Percentiles rank a stretch among this genome's conserved stretches.
Evolutionary conservation across 306 rosid genomes (phyloP).

Genomic region (Rubus idaeus): DNA sequence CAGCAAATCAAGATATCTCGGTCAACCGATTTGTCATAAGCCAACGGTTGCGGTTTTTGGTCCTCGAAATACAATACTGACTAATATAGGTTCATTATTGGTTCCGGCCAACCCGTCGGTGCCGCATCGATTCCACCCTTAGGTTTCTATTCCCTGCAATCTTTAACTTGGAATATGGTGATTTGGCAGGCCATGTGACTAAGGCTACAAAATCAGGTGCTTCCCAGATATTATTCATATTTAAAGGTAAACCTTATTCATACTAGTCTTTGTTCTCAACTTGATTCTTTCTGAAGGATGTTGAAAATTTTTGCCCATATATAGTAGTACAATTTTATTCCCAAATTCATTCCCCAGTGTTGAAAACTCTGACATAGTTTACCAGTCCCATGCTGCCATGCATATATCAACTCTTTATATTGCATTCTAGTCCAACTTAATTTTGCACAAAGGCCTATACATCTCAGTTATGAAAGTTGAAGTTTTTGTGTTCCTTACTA

Average conservation of each 20-base stretch:
- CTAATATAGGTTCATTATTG: not conserved
- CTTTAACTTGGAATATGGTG: conserved; percentile 3
- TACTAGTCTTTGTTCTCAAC: not conserved
- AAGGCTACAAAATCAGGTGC: conserved; percentile 5
- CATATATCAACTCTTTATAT: not conserved
- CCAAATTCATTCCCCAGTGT: not conserved
- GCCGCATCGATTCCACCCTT: not conserved
- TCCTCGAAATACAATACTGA: no score
- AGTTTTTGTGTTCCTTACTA: not conserved
- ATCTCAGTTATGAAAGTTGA: not conserved
- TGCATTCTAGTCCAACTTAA: not conserved
- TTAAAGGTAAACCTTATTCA: not conserved
- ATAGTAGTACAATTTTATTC: not conserved
- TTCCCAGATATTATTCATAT: not conserved
- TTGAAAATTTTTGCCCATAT: not conserved
- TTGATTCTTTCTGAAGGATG: not conserved
- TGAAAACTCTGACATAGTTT: not conserved
- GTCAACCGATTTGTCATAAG: no score
- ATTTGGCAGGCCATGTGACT: conserved; percentile 1
- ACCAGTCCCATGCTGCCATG: not conserved
- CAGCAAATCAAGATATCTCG: no score
- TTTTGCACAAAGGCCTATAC: not conserved
- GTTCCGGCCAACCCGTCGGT: not conserved
- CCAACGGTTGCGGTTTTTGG: no score
- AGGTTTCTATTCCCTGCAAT: not conserved